Evolutionary conservation across 352 stramenopile genomes (phyloP).

Genomic region (Phytophthora lateralis): DNA sequence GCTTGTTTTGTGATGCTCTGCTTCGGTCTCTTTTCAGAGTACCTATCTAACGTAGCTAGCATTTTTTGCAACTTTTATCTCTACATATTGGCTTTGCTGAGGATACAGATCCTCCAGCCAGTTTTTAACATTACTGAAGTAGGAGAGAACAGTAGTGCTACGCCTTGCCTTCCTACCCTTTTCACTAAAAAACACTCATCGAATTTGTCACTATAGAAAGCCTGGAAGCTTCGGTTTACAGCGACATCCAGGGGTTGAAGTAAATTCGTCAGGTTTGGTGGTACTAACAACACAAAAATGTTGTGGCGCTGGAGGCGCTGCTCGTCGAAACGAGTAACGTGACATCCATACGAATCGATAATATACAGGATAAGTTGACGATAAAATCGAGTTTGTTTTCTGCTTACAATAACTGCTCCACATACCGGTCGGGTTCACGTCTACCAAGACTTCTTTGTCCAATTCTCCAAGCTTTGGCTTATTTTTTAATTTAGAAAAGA

Average conservation of each 20-base stretch:
- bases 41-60: not conserved
- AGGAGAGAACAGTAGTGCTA: too few relatives aligned
- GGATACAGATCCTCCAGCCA: not conserved
- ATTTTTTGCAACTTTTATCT: not conserved
- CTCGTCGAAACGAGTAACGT: not conserved
- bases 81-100: not conserved
- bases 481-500: conserved; percentile 8
- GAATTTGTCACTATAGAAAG: not conserved
- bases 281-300: conserved; percentile 3
- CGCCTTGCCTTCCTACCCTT: too few relatives aligned
- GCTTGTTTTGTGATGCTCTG: not conserved
- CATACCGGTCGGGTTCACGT: conserved; percentile 7
- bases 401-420: conserved; percentile 6
- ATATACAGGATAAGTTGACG: conserved; percentile 1
- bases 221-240: conserved; percentile 2
- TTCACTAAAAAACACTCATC: too few relatives aligned
- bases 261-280: not conserved
- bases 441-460: not conserved
- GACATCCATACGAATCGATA: not conserved
- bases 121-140: too few relatives aligned
- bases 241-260: conserved; percentile 3
- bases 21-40: not conserved
- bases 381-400: not conserved
- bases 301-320: not conserved
- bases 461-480: too few relatives aligned